A percentile compares a stretch with the other conserved stretches of the same genome.
Conservation (phyloP, 1,139 yeast species). For the Pichia sp. region DNA sequence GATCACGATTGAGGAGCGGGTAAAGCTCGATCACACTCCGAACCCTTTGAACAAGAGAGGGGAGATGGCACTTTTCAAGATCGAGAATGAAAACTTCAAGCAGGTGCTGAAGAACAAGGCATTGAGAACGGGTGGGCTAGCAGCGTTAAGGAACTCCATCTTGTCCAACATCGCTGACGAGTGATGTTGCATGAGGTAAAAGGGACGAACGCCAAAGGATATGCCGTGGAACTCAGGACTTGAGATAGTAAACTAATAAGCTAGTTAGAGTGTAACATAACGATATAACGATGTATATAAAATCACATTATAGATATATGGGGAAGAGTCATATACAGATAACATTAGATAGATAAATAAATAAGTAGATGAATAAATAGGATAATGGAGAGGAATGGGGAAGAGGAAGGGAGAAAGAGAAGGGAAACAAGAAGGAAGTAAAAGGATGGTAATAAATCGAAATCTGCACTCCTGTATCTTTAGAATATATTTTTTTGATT, state of each 20-base stretch:
- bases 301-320: not conserved
- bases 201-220: too few relatives aligned
- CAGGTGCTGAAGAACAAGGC: slow-evolving; percentile 47
- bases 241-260: not conserved
- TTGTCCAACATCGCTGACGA: slow-evolving; percentile 21
- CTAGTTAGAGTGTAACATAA: not conserved
- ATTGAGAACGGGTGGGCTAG: slow-evolving; percentile 55
- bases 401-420: not conserved
- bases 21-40: slow-evolving; percentile 48
- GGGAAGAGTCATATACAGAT: not conserved
- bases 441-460: not conserved
- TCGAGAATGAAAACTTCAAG: slow-evolving; percentile 53
- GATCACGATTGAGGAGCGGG: slow-evolving; percentile 19
- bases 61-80: slow-evolving; percentile 45
- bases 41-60: slow-evolving; percentile 58
- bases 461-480: not conserved
- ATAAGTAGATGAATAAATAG: slow-evolving; percentile 11
- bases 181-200: not conserved
- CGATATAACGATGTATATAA: not conserved
- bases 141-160: slow-evolving; percentile 48
- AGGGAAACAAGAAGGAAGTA: not conserved
- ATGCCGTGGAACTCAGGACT: too few relatives aligned
- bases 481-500: not conserved
- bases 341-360: not conserved
- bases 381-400: not conserved